Evolutionary conservation across 1,284 basidiomycete species (phyloP).

Genomic region (Tilletia caries): DNA sequence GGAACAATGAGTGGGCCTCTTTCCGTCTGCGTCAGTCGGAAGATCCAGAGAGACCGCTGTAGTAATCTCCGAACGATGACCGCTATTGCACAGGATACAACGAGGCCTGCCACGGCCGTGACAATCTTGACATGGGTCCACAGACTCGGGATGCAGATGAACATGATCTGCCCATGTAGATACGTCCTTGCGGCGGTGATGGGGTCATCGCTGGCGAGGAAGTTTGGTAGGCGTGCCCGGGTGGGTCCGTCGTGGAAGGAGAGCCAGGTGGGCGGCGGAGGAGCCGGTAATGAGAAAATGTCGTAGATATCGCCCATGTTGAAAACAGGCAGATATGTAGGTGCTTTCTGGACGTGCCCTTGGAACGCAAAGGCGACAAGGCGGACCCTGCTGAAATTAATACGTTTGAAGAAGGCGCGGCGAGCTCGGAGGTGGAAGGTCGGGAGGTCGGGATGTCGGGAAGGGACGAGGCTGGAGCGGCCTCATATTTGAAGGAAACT

Average conservation of each 20-base stretch:
- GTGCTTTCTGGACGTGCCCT: too few species aligned
- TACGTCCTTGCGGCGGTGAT: background rate
- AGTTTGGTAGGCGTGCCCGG: background rate
- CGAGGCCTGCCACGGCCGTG: background rate
- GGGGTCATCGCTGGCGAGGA: background rate
- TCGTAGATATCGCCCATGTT: constrained; percentile 5
- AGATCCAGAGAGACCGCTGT: background rate
- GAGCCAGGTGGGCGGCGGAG: background rate
- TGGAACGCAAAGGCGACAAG: too few species aligned
- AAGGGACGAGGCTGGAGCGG: too few species aligned
- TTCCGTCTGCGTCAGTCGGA: background rate
- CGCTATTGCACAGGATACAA: background rate
- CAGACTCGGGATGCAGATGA: background rate
- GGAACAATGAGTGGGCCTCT: background rate
- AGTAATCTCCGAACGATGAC: background rate
- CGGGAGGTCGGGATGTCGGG: too few species aligned
- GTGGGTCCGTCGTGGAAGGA: background rate
- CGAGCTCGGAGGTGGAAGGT: too few species aligned
- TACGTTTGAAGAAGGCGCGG: too few species aligned
- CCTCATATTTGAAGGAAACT: too few species aligned
- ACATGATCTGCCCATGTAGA: background rate
- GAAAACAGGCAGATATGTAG: too few species aligned
- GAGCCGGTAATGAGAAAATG: background rate
- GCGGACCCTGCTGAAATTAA: too few species aligned
- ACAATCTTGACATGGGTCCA: background rate